phyloP scores from a whole-genome alignment of 2,329 filamentous ascomycete species.

The Fusarium sp. region DNA sequence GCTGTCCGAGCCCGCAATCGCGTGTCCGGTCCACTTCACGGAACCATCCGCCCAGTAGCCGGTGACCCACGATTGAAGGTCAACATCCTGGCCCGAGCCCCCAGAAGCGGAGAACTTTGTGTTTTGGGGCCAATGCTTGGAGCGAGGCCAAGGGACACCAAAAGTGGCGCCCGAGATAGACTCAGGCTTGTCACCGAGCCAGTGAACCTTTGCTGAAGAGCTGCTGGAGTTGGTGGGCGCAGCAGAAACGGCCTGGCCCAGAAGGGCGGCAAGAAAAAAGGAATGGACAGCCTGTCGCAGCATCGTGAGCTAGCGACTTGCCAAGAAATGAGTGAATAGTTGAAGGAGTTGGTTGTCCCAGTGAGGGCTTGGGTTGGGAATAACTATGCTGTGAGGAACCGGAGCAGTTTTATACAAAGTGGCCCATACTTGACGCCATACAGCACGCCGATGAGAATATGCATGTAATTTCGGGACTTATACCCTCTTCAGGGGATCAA shows the following conservation, averaged over 20 bases:
- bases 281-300: conserved; percentile 43
- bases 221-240: conserved; percentile 38
- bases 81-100: conserved; percentile 37
- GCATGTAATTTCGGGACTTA: conserved; percentile 36
- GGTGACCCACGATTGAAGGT: conserved; percentile 68
- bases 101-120: conserved; percentile 55
- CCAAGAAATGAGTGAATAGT: conserved; percentile 9
- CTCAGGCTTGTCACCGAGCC: conserved; percentile 58
- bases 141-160: conserved; percentile 61
- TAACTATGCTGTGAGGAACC: not conserved
- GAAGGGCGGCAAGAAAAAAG: conserved; percentile 31
- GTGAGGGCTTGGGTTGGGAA: not conserved
- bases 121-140: conserved; percentile 55
- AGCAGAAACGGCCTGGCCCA: conserved; percentile 28
- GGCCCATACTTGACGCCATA: conserved; percentile 33
- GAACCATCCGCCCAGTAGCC: conserved; percentile 74
- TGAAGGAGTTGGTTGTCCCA: not conserved
- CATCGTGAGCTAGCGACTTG: conserved; percentile 33
- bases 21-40: conserved; percentile 74
- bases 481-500: conserved; percentile 30
- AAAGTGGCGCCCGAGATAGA: conserved; percentile 59
- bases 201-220: conserved; percentile 52
- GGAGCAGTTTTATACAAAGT: conserved; percentile 20
- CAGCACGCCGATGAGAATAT: conserved; percentile 34
- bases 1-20: conserved; percentile 61